phyloP scores from a whole-genome alignment of 2,329 filamentous ascomycete species.

The Phyllosticta citribraziliensis region DNA sequence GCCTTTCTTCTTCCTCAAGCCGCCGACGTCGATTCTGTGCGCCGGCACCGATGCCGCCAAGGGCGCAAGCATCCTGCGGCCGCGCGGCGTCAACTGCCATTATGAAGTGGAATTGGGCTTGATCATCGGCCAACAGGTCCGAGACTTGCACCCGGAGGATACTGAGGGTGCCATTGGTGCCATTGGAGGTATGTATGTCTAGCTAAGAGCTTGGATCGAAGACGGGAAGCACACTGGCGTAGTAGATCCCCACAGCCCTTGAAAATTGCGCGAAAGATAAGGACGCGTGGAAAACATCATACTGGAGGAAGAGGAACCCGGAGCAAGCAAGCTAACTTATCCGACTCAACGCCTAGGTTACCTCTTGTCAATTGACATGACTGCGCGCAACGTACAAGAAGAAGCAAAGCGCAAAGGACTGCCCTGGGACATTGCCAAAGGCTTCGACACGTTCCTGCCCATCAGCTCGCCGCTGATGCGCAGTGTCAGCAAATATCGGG shows the following conservation, averaged over 20 bases:
- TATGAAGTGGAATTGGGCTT: constrained; percentile 93
- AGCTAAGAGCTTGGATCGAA: neutral
- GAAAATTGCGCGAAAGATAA: too few relatives aligned
- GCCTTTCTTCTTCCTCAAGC: constrained; percentile 99
- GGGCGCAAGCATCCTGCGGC: constrained; percentile 52
- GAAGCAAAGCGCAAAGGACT: constrained; percentile 96
- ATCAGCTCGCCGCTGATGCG: constrained; percentile 75
- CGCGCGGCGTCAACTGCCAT: constrained; percentile 75
- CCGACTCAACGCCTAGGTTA: constrained; percentile 50
- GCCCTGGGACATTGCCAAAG: constrained; percentile 93
- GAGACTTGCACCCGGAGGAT: constrained; percentile 67
- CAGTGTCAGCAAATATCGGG: constrained; percentile 46
- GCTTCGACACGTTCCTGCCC: constrained; percentile 94
- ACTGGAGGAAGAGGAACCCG: neutral
- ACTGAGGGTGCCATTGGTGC: constrained; percentile 67
- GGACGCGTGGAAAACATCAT: neutral
- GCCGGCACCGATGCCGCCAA: constrained; percentile 58
- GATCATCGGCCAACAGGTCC: constrained; percentile 71
- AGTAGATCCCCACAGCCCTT: too few relatives aligned
- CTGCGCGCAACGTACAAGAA: constrained; percentile 86
- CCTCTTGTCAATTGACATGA: constrained; percentile 92
- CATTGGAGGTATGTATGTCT: constrained; percentile 55
- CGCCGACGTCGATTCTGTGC: constrained; percentile 72
- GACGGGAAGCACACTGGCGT: neutral
- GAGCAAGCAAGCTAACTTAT: neutral